phyloP scores from a whole-genome alignment of 805 yeast species.

The Candida yuanshanica region DNA sequence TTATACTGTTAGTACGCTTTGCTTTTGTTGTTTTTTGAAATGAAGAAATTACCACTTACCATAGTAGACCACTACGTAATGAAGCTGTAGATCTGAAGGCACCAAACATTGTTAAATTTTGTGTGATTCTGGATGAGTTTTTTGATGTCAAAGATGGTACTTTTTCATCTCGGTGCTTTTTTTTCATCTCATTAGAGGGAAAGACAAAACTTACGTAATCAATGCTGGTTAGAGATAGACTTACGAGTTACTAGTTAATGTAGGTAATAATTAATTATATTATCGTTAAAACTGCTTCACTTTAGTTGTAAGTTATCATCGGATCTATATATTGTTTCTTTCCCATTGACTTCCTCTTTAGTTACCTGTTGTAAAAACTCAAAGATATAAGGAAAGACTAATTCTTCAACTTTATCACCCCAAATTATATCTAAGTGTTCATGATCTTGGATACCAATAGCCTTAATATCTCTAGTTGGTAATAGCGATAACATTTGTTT shows the following conservation, averaged over 20 bases:
- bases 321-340: slow-evolving; percentile 9
- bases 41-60: slow-evolving; percentile 35
- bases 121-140: not conserved
- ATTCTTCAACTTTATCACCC: slow-evolving; percentile 61
- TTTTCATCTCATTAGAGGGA: not conserved
- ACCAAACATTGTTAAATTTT: slow-evolving; percentile 53
- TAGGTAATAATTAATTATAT: too few relatives aligned
- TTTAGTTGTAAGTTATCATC: not conserved
- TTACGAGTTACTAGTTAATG: too few relatives aligned
- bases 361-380: slow-evolving; percentile 25
- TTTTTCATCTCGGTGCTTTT: not conserved
- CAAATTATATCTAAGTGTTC: slow-evolving; percentile 90
- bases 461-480: slow-evolving; percentile 45
- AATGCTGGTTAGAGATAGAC: not conserved
- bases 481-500: slow-evolving; percentile 64
- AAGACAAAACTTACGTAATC: not conserved
- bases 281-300: too few relatives aligned
- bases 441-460: slow-evolving; percentile 57
- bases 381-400: slow-evolving; percentile 39
- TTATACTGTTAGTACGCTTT: slow-evolving; percentile 4
- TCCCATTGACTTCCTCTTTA: not conserved
- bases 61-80: slow-evolving; percentile 66
- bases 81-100: slow-evolving; percentile 58
- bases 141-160: not conserved
- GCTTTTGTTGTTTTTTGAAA: not conserved